These are phyloP conservation scores for Cutaneotrichosporon cavernicola DNA, from an alignment of 1,284 basidiomycete genomes.

Conservation along the genomic window DNA sequence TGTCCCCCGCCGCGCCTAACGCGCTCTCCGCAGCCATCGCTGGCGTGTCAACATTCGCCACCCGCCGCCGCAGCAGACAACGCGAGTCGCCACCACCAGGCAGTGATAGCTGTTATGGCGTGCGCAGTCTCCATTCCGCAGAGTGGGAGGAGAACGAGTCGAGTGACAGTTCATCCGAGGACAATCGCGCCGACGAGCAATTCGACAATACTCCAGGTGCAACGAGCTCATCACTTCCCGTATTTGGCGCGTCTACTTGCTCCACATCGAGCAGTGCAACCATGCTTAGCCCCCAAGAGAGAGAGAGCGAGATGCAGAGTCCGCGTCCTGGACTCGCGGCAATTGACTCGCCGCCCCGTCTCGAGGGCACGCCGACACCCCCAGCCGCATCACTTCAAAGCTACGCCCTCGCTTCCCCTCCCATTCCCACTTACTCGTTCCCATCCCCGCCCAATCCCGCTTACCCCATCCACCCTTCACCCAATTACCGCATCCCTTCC, in stretches of 20 bases:
- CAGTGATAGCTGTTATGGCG: constrained; percentile 34
- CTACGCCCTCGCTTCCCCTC: neutral
- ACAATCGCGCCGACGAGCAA: neutral
- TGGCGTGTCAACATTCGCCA: constrained; percentile 20
- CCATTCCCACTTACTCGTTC: neutral
- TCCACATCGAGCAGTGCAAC: neutral
- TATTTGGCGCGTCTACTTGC: neutral
- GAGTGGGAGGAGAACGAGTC: constrained; percentile 4
- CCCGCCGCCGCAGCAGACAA: constrained; percentile 18
- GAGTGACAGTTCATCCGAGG: neutral
- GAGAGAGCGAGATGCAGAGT: neutral
- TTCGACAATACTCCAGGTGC: neutral
- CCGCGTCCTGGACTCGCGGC: neutral
- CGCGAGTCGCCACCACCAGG: constrained; percentile 22
- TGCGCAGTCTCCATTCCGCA: constrained; percentile 30
- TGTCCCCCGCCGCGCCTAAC: constrained; percentile 10
- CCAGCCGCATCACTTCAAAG: neutral
- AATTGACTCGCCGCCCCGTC: neutral
- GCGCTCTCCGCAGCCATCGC: constrained; percentile 20
- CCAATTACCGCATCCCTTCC: neutral
- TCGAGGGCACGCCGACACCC: constrained; percentile 8
- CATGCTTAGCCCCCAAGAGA: neutral
- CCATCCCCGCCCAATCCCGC: neutral
- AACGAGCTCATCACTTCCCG: neutral
- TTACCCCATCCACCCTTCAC: too few relatives aligned